These are phyloP conservation scores for Sungouiella thailandica DNA, from an alignment of 805 yeast genomes.

Conservation along the genomic window DNA sequence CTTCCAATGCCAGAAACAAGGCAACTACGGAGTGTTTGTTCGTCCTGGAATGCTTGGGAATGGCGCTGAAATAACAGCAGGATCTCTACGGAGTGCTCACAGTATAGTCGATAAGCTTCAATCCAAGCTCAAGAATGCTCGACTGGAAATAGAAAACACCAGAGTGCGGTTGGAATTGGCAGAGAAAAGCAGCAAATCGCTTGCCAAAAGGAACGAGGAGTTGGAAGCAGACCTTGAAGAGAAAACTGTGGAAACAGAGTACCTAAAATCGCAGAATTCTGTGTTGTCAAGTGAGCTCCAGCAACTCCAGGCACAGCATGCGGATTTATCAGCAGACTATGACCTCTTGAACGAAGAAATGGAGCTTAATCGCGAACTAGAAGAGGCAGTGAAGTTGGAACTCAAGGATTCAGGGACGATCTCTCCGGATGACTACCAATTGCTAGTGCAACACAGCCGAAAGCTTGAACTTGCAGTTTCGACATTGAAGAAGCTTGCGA, in stretches of 20 bases:
- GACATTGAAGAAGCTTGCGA: constrained; percentile 24
- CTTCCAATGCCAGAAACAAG: constrained; percentile 31
- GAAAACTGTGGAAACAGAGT: constrained; percentile 41
- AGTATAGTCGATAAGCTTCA: constrained; percentile 41
- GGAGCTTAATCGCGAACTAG: constrained; percentile 33
- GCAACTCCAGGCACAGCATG: constrained; percentile 24
- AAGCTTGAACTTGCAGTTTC: constrained; percentile 39
- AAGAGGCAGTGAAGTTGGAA: constrained; percentile 22
- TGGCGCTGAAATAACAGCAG: too few relatives aligned
- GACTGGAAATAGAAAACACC: constrained; percentile 20
- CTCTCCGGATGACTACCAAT: constrained; percentile 13
- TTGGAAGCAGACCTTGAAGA: constrained; percentile 26
- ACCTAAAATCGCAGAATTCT: constrained; percentile 29
- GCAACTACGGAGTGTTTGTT: constrained; percentile 46
- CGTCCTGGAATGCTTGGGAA: constrained; percentile 25
- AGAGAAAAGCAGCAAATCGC: not conserved
- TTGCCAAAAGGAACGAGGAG: too few relatives aligned
- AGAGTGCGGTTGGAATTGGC: constrained; percentile 13
- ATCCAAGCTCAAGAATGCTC: constrained; percentile 34
- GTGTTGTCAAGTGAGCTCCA: constrained; percentile 21
- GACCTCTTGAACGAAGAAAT: constrained; percentile 31
- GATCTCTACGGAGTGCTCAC: too few relatives aligned
- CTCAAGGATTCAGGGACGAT: constrained; percentile 10
- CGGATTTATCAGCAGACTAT: constrained; percentile 25
- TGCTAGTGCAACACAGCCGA: constrained; percentile 28